Conservation (phyloP, 345 rosid species). For the Cochlearia excelsa region DNA sequence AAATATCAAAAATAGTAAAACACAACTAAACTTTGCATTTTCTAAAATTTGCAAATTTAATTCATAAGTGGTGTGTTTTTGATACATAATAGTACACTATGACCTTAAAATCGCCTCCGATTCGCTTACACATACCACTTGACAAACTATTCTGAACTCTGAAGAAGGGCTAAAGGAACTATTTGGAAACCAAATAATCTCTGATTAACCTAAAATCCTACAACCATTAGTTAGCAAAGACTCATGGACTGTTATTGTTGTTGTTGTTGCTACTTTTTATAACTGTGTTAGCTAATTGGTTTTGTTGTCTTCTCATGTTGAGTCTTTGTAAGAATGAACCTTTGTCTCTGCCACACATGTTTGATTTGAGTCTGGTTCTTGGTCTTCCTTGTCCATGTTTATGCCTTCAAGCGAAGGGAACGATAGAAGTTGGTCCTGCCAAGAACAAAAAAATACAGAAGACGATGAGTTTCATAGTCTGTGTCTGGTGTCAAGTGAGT, state of each 20-base stretch:
- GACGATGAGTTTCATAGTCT: background rate
- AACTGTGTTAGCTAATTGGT: conserved; percentile 31
- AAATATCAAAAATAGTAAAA: no score
- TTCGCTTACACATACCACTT: background rate
- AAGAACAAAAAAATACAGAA: conserved; percentile 19
- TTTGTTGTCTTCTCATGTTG: conserved; percentile 18
- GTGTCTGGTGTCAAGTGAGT: conserved; percentile 5
- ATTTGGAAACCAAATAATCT: conserved; percentile 20
- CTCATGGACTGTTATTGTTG: conserved; percentile 10
- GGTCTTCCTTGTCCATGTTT: conserved; percentile 46
- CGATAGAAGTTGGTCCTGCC: conserved; percentile 75
- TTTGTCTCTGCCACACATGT: conserved; percentile 39
- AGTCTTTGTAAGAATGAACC: conserved; percentile 35
- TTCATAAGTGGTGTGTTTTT: no score
- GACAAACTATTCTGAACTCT: background rate
- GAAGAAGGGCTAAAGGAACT: conserved; percentile 13
- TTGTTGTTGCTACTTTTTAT: conserved; percentile 24
- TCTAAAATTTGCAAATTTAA: no score
- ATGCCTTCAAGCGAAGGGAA: conserved; percentile 50
- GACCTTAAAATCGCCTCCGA: no score
- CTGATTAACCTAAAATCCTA: conserved; percentile 30
- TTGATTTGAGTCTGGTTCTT: conserved; percentile 38
- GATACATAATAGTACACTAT: no score
- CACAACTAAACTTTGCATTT: no score
- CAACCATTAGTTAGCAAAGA: conserved; percentile 31